phyloP scores from a whole-genome alignment of 2,329 filamentous ascomycete genomes.

The Verticillium tricorpus region DNA sequence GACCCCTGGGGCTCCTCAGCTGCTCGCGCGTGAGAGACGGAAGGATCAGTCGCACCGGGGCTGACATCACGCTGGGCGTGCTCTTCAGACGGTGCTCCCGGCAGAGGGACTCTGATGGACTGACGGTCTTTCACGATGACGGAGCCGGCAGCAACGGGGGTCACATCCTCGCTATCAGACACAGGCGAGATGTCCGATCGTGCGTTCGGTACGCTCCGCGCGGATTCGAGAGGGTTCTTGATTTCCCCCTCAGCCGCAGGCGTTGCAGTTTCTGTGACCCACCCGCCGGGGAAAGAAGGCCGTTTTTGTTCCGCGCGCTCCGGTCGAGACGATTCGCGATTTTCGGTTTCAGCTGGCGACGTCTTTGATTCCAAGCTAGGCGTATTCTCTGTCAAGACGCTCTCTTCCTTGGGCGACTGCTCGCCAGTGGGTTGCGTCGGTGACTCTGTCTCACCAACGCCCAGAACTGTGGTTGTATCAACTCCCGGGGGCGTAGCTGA shows the following conservation, averaged over 20 bases:
- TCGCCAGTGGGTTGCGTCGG: background rate
- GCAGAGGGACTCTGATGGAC: background rate
- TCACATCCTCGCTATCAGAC: slow-evolving; percentile 11
- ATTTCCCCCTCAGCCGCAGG: slow-evolving; percentile 1
- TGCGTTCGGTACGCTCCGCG: background rate
- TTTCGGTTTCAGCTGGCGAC: background rate
- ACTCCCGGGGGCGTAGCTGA: background rate
- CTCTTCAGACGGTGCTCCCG: background rate
- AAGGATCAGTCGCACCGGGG: background rate
- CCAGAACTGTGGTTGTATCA: background rate
- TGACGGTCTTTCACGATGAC: background rate
- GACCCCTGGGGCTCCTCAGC: background rate
- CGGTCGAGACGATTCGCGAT: slow-evolving; percentile 4
- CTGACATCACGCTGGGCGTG: background rate
- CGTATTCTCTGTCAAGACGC: background rate
- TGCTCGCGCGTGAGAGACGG: background rate
- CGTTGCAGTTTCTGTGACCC: slow-evolving; percentile 22
- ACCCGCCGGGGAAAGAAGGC: slow-evolving; percentile 24
- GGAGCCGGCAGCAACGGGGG: background rate
- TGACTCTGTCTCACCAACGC: background rate
- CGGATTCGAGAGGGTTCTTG: background rate
- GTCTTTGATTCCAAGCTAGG: background rate
- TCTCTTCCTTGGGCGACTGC: background rate
- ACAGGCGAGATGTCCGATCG: slow-evolving; percentile 11
- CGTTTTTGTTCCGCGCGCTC: background rate